Base-by-base conservation (phyloP, 2,329 filamentous ascomycete species). In the Dothideomycetes sp. region DNA sequence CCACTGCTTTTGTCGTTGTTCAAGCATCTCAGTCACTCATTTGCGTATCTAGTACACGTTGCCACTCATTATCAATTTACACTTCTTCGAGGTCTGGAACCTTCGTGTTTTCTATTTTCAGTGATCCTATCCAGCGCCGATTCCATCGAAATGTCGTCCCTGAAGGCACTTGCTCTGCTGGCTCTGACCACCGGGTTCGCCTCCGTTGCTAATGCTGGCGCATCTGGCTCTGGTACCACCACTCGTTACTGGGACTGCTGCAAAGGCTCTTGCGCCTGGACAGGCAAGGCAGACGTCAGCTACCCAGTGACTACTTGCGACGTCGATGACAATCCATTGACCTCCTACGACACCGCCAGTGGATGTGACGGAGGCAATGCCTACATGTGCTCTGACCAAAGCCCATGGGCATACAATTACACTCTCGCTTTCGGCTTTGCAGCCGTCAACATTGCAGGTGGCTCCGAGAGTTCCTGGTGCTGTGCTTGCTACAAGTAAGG, bases 201-300 rank as follows among this genome's bases (percentile, higher is more conserved):
- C 34, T 45, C 38, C 37, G 27, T 54, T 16, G 31, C 45, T 16
- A 44, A 36, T 15, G 51, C 52, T 18, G 45, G 48, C 32, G 38
- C 44, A n/a, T 51, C 52, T 29, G 53, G 53, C 31, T 48, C 52
- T 16, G 60, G 58, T 30, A 48, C 37, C 18, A 61, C 58, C 19
- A 60, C 58, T 14, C 53, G 59, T 37, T 61, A 61, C 49, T 61
- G 73, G 71, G 79, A 83, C 56, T 83, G 79, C 64, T 83, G 79
- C 64, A 84, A 84, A 65, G 72, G 77, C 17, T 79, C 75, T 15
- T 83, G 78, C 55, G 66, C 67, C 3, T 69, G 77, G 77, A 54
- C 64, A 10, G 66, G 58, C 39, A 81, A 81, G 56, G 73, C 70
- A 11, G 45, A 63, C 31, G 66, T 76, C 55, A 61, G 58, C 42